phyloP scores from a whole-genome alignment of 805 yeast genomes.

The Priceomyces fermenticarens region DNA sequence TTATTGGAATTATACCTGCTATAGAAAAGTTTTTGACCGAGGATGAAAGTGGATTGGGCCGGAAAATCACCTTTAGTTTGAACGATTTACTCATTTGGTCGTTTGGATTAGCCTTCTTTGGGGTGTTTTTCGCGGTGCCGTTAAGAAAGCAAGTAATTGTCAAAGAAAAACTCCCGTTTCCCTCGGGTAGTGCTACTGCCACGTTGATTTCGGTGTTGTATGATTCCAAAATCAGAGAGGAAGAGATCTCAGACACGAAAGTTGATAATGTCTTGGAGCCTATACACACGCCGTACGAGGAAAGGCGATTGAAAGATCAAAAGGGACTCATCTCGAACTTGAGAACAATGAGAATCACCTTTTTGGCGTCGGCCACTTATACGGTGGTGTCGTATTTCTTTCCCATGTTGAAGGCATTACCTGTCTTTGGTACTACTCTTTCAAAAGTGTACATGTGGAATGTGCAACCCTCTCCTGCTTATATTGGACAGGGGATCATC shows the following conservation, averaged over 20 bases:
- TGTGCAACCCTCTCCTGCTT: conserved; percentile 95
- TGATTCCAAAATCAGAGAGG: conserved; percentile 54
- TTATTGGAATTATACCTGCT: conserved; percentile 95
- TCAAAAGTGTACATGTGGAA: conserved; percentile 75
- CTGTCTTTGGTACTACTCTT: conserved; percentile 67
- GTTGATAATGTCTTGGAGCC: background rate
- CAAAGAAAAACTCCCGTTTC: conserved; percentile 85
- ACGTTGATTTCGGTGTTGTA: conserved; percentile 86
- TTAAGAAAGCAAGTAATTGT: conserved; percentile 81
- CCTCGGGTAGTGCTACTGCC: conserved; percentile 96
- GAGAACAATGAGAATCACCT: conserved; percentile 56
- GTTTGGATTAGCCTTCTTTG: conserved; percentile 84
- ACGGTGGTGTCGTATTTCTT: conserved; percentile 70
- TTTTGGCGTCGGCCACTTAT: conserved; percentile 65
- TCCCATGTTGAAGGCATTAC: conserved; percentile 66
- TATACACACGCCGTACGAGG: background rate
- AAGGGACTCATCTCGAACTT: conserved; percentile 45
- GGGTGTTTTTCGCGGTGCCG: conserved; percentile 93
- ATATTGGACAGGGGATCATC: conserved; percentile 94
- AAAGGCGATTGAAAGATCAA: background rate
- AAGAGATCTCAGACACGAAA: conserved; percentile 10
- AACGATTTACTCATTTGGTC: conserved; percentile 76
- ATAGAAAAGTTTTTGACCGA: conserved; percentile 80
- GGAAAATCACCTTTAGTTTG: conserved; percentile 33
- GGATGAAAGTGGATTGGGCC: conserved; percentile 69